A percentile compares a stretch with the other conserved stretches of the same genome.
These are phyloP conservation scores for Chloris gayana DNA, from an alignment of 176 grass and related monocot genomes.

Conservation along the genomic window DNA sequence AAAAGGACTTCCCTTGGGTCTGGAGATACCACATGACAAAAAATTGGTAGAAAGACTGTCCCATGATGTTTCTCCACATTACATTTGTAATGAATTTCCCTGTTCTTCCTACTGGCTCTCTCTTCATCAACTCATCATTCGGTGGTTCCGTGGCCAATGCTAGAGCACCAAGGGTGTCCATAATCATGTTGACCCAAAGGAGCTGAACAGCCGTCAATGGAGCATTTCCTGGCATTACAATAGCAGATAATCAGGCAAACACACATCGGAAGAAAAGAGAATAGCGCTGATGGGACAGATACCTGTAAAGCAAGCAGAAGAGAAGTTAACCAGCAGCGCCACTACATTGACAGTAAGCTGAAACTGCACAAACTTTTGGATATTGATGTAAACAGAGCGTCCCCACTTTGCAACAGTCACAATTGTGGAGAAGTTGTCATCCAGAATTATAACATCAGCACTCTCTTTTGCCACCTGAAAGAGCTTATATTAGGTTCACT, in stretches of 20 bases:
- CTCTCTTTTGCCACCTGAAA: slow-evolving; percentile 99
- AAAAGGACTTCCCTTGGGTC: slow-evolving; percentile 67
- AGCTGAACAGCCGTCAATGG: slow-evolving; percentile 95
- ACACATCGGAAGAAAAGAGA: slow-evolving; percentile 12
- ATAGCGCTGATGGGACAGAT: not conserved
- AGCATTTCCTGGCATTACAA: slow-evolving; percentile 67
- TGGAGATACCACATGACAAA: slow-evolving; percentile 94
- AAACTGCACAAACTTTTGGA: slow-evolving; percentile 99
- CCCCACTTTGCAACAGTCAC: slow-evolving; percentile 97
- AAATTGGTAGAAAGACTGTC: slow-evolving; percentile 85
- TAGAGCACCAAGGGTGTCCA: slow-evolving; percentile 95
- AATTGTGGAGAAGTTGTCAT: slow-evolving; percentile 99
- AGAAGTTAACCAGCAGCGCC: slow-evolving; percentile 90
- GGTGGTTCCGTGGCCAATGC: slow-evolving; percentile 94
- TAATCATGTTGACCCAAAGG: slow-evolving; percentile 99
- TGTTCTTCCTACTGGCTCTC: slow-evolving; percentile 87
- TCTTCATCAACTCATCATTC: slow-evolving; percentile 83
- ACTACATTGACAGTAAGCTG: slow-evolving; percentile 96
- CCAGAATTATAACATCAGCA: slow-evolving; percentile 97
- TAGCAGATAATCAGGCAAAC: slow-evolving; percentile 30
- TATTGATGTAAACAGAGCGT: slow-evolving; percentile 95
- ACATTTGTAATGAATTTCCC: slow-evolving; percentile 89
- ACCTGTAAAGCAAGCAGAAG: slow-evolving; percentile 95
- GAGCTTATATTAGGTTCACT: slow-evolving; percentile 38
- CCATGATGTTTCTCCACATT: slow-evolving; percentile 99